A percentile compares a stretch with the other conserved stretches of the same genome.
Evolutionary conservation across 352 stramenopile genomes (phyloP).

Genomic region (Phytopythium kandeliae): DNA sequence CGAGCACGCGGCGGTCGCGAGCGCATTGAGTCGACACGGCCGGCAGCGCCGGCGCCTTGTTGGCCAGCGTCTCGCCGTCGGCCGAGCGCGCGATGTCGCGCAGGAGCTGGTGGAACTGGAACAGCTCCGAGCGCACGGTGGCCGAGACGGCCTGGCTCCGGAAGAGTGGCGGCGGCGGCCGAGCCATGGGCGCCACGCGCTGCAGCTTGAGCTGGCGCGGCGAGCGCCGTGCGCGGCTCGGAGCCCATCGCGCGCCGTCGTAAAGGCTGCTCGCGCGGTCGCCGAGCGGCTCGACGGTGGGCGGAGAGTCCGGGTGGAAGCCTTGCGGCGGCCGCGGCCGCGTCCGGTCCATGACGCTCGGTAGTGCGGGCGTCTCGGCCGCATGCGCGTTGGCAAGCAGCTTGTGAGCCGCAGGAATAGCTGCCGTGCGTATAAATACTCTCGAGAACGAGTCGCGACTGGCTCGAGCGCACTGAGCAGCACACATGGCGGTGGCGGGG

Average conservation of each 20-base stretch:
- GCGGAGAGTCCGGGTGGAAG: too few species aligned
- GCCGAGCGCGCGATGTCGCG: conserved; percentile 22
- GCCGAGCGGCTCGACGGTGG: too few species aligned
- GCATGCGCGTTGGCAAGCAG: too few species aligned
- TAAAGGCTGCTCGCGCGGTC: too few species aligned
- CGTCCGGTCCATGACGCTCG: not conserved
- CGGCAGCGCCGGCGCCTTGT: not conserved
- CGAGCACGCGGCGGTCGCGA: conserved; percentile 30
- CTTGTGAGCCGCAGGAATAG: too few species aligned
- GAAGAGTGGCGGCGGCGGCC: conserved; percentile 10
- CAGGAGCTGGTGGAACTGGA: conserved; percentile 66
- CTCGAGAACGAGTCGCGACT: too few species aligned
- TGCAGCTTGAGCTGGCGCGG: conserved; percentile 29
- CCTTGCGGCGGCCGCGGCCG: not conserved
- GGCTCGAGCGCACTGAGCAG: too few species aligned
- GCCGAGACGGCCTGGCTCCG: conserved; percentile 18
- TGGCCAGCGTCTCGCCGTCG: conserved; percentile 5
- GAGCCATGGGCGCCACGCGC: conserved; percentile 16
- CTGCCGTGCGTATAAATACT: too few species aligned
- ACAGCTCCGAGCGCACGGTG: conserved; percentile 52
- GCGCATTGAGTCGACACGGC: conserved; percentile 2
- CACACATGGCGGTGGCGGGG: too few species aligned
- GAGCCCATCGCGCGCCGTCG: not conserved
- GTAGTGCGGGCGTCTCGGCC: too few species aligned
- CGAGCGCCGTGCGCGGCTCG: conserved; percentile 15